Evolutionary conservation across 345 rosid species (phyloP).

Genomic region (Camelina laxa): DNA sequence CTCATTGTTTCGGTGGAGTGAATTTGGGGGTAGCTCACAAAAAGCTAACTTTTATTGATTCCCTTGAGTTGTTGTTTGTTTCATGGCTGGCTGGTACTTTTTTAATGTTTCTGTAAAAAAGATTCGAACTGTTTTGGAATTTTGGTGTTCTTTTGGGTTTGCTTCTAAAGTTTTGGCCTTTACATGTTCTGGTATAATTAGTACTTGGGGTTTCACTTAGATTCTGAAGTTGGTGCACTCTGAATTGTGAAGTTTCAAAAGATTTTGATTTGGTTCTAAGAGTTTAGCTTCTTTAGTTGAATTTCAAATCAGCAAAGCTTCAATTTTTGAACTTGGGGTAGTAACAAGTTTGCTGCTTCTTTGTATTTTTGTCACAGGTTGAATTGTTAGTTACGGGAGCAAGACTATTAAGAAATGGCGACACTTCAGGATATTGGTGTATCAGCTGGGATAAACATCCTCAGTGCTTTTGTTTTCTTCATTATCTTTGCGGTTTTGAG

Average conservation of each 20-base stretch:
- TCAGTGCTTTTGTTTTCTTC: conserved; percentile 74
- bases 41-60: conserved; percentile 24
- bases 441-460: conserved; percentile 77
- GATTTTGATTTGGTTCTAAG: conserved; percentile 9
- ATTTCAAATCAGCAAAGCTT: conserved; percentile 2
- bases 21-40: conserved; percentile 22
- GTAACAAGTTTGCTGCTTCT: conserved; percentile 18
- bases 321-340: conserved; percentile 14
- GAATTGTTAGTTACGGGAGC: neutral
- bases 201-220: neutral
- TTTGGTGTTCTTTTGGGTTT: conserved; percentile 27
- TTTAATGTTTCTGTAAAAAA: neutral
- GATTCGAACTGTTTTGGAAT: conserved; percentile 36
- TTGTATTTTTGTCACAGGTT: conserved; percentile 30
- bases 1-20: conserved; percentile 27
- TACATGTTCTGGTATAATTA: conserved; percentile 10
- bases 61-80: conserved; percentile 31
- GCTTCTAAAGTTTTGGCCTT: conserved; percentile 22
- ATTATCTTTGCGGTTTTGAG: conserved; percentile 82
- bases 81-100: neutral
- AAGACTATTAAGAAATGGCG: conserved; percentile 59
- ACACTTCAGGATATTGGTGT: conserved; percentile 82
- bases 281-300: neutral
- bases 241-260: neutral
- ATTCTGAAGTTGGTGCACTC: conserved; percentile 14